Evolutionary conservation across 139 green algal genomes (phyloP), one percentile per base, ranked within the genome.

Genomic region (Mychonastes homosphaera): DNA sequence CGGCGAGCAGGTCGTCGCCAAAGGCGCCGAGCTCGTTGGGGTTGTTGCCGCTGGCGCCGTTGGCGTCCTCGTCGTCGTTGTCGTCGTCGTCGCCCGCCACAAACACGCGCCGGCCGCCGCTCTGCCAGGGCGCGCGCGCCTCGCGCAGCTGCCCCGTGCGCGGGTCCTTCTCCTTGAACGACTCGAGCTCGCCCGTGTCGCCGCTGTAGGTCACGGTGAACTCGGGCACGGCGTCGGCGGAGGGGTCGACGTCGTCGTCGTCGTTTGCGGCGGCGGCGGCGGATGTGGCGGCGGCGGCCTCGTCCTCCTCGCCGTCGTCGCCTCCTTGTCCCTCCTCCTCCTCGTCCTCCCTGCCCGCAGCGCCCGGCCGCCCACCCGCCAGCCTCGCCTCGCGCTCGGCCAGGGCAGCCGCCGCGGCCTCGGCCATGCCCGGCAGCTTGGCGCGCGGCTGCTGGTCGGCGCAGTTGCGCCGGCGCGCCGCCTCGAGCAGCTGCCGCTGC

Each of bases 321-420:
- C 41, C 41, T 7, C 24, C 41, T 18, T 48, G 19, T 18, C 23
- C 36, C 33, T 46, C 26, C 12, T 41, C 46, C 28, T 67, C 57
- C 30, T 38, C 67, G 9, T 48, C 64, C 4, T 55, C 51, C n/a
- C 53, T 33, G 29, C 49, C 44, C 35, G 28, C 56, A 19, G 33
- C 53, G 29, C 35, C 34, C 48, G 21, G 2, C 28, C 36, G 19
- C 5, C 13, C 27, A 18, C 12, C 26, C 19, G 40, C 36, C 35
- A 38, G 36, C 29, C 9, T 51, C 29, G 36, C 28, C 38, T 61
- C 12, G 29, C 18, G 6, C 4, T 51, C 53, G 3, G 36, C n/a
- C 6, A 38, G 24, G 57, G 15, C 24, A n/a, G n/a, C n/a, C n/a
- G n/a, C n/a, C 32, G 13, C 51, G 12, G 34, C 8, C 21, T 15